Conservation (phyloP, 805 yeast species). For the Yarrowia phangngaensis region DNA sequence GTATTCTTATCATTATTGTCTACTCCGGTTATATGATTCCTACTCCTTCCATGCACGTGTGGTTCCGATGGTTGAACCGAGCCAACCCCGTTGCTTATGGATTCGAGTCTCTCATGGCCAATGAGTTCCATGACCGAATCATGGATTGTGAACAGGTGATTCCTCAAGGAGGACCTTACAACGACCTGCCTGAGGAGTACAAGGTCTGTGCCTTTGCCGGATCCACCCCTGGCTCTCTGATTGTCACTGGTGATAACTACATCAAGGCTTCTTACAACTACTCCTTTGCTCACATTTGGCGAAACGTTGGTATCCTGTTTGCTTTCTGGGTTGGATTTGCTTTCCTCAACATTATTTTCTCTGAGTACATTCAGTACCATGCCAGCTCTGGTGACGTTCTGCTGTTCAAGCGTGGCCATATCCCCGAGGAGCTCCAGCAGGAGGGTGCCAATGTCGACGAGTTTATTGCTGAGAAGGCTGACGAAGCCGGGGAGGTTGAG, state of each 20-base stretch:
- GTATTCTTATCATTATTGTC: constrained; percentile 49
- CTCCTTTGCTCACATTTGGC: constrained; percentile 63
- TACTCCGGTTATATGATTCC: constrained; percentile 67
- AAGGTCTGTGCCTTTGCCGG: constrained; percentile 62
- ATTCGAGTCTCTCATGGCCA: constrained; percentile 60
- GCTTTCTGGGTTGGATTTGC: constrained; percentile 48
- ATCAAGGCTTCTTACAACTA: constrained; percentile 49
- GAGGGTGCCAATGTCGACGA: constrained; percentile 37
- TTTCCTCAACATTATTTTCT: constrained; percentile 35
- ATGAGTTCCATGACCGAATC: constrained; percentile 57
- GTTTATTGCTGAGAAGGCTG: constrained; percentile 32
- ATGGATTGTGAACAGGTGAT: constrained; percentile 54
- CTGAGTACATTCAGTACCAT: constrained; percentile 39
- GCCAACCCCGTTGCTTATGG: constrained; percentile 55
- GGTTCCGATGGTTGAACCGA: constrained; percentile 67
- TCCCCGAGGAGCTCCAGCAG: constrained; percentile 38
- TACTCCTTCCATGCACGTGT: constrained; percentile 56
- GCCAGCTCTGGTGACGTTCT: constrained; percentile 39
- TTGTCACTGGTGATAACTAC: constrained; percentile 60
- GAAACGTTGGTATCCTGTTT: constrained; percentile 67
- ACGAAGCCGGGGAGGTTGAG: constrained; percentile 32
- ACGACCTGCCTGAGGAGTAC: constrained; percentile 39
- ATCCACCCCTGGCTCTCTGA: constrained; percentile 50
- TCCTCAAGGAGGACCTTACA: constrained; percentile 59
- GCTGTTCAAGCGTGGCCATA: constrained; percentile 39